Conservation (phyloP, 495 filamentous ascomycete species). For the Xylaria longipes region DNA sequence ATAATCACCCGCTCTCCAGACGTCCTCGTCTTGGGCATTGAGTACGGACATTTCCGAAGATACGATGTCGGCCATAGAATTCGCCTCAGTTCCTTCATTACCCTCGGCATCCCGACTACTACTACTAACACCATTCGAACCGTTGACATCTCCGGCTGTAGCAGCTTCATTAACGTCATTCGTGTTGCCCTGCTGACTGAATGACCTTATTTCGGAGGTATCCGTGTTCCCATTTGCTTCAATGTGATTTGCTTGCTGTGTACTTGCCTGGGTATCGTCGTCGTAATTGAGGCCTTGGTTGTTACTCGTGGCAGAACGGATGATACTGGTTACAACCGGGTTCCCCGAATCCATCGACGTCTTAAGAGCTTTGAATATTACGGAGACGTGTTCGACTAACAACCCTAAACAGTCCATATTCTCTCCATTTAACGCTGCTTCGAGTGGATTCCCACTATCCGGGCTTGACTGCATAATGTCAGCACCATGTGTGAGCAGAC, state of each 20-base stretch:
- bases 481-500: constrained; percentile 37
- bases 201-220: background rate
- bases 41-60: background rate
- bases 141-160: background rate
- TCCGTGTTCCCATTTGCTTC: constrained; percentile 6
- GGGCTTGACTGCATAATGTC: constrained; percentile 41
- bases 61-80: background rate
- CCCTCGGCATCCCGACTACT: background rate
- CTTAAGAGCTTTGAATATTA: constrained; percentile 33
- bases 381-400: constrained; percentile 34
- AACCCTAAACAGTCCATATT: constrained; percentile 31
- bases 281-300: constrained; percentile 36
- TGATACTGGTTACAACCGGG: constrained; percentile 30
- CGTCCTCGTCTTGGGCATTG: background rate
- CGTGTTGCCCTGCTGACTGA: background rate
- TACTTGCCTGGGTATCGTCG: constrained; percentile 30
- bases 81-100: background rate
- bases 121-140: background rate
- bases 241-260: background rate
- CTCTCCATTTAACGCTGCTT: constrained; percentile 26
- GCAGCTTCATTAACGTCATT: background rate
- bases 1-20: background rate
- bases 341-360: constrained; percentile 37
- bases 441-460: constrained; percentile 30
- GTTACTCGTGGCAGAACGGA: constrained; percentile 34